These are phyloP conservation scores for Schizophyllum commune DNA, from an alignment of 1,284 basidiomycete genomes.

Conservation along the genomic window DNA sequence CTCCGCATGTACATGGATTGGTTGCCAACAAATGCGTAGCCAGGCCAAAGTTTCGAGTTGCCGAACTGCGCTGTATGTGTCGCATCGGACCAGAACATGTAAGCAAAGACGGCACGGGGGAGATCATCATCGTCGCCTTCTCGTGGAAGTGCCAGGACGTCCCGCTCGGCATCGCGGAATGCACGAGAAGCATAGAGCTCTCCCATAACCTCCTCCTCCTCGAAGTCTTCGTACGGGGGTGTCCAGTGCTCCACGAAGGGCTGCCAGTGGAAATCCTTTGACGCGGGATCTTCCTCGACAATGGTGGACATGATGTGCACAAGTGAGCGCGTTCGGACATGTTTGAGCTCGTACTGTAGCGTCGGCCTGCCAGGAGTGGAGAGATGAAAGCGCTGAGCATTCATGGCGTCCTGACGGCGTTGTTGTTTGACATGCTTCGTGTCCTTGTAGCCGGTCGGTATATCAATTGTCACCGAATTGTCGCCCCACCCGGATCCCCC, in stretches of 20 bases:
- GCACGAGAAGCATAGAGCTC: neutral
- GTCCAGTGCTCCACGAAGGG: conserved; percentile 14
- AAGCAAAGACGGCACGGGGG: conserved; percentile 15
- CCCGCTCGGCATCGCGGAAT: conserved; percentile 13
- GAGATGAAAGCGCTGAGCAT: too few relatives aligned
- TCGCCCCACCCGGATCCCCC: conserved; percentile 5
- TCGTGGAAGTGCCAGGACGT: conserved; percentile 13
- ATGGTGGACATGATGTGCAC: conserved; percentile 9
- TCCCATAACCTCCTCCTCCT: neutral
- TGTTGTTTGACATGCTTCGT: conserved; percentile 6
- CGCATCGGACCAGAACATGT: conserved; percentile 22
- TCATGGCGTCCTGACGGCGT: conserved; percentile 1
- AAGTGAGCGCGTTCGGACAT: conserved; percentile 6
- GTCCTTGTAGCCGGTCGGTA: conserved; percentile 13
- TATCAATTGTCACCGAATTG: conserved; percentile 11
- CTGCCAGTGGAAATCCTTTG: conserved; percentile 14
- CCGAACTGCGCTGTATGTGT: conserved; percentile 23
- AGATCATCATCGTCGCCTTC: conserved; percentile 11
- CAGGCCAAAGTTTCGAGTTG: conserved; percentile 20
- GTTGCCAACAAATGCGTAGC: conserved; percentile 23
- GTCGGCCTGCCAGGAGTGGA: too few relatives aligned
- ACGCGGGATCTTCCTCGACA: conserved; percentile 1
- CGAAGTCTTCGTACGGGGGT: neutral
- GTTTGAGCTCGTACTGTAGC: too few relatives aligned
- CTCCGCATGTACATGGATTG: conserved; percentile 19